These are phyloP conservation scores for Hemileccinum hortonii DNA, from an alignment of 1,284 basidiomycete species.

Conservation along the genomic window DNA sequence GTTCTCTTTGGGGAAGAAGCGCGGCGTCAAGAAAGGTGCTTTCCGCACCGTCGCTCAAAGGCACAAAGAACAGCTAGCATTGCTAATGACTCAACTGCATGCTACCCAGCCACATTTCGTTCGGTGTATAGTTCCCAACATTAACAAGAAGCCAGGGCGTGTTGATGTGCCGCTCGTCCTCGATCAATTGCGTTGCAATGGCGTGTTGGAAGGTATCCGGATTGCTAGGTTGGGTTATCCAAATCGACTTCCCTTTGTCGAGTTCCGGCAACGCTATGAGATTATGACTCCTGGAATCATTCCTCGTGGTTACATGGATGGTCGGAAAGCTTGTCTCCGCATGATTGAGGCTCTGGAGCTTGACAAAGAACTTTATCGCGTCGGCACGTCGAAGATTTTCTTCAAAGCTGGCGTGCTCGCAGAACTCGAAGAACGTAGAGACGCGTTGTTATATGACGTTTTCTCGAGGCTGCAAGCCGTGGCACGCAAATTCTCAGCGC, in stretches of 20 bases:
- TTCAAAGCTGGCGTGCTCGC: constrained; percentile 99
- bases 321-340: constrained; percentile 88
- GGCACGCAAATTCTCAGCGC: constrained; percentile 81
- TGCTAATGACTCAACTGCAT: constrained; percentile 89
- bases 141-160: constrained; percentile 87
- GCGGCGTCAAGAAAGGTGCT: constrained; percentile 89
- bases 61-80: constrained; percentile 94
- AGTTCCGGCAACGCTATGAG: constrained; percentile 97
- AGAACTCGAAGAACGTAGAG: constrained; percentile 94
- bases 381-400: constrained; percentile 98
- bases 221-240: constrained; percentile 98
- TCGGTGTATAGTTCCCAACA: constrained; percentile 96
- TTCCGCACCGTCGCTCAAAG: constrained; percentile 96
- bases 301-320: constrained; percentile 95
- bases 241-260: constrained; percentile 93
- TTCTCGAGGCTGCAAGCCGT: constrained; percentile 89
- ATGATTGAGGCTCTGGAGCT: constrained; percentile 92
- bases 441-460: constrained; percentile 83
- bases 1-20: constrained; percentile 66
- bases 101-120: constrained; percentile 99
- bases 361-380: constrained; percentile 82
- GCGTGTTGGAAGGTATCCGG: constrained; percentile 98
- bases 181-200: constrained; percentile 97
- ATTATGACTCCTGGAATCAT: constrained; percentile 92
- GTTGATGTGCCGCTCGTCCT: constrained; percentile 94